Conservation (phyloP, 192 early-diverging fungal species). For the Hyaloraphidium curvatum region DNA sequence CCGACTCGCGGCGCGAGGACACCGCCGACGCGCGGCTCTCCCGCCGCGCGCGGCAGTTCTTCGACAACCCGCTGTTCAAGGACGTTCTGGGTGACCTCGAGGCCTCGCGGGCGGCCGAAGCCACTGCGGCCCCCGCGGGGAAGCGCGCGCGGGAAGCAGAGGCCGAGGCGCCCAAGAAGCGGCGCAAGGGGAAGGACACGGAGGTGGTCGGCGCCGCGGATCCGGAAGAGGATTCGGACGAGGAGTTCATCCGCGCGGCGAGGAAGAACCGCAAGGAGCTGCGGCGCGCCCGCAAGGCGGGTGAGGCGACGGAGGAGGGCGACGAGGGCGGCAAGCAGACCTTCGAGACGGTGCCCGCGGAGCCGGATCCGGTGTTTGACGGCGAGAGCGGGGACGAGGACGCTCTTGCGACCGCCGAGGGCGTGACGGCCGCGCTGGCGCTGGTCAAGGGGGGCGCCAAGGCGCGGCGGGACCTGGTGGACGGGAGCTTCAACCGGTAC, state of each 20-base stretch:
- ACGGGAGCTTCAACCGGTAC: constrained; percentile 80
- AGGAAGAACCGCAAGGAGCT: constrained; percentile 7
- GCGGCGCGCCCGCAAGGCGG: not conserved
- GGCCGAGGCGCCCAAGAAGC: constrained; percentile 8
- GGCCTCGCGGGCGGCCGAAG: constrained; percentile 1
- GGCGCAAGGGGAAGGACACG: constrained; percentile 14
- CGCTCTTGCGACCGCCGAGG: constrained; percentile 67
- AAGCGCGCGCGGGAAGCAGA: constrained; percentile 1
- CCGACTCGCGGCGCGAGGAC: too few species aligned
- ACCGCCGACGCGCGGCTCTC: constrained; percentile 27
- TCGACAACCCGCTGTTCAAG: constrained; percentile 87
- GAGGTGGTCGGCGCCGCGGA: constrained; percentile 1
- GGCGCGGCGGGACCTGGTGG: constrained; percentile 64
- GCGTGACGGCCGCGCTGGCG: constrained; percentile 72
- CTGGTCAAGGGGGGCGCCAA: constrained; percentile 62
- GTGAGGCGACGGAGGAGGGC: constrained; percentile 20
- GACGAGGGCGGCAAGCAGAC: constrained; percentile 33
- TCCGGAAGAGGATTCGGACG: constrained; percentile 14
- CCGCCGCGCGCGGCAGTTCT: constrained; percentile 77
- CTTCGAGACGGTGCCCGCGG: constrained; percentile 23
- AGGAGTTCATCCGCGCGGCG: constrained; percentile 14
- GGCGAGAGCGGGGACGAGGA: constrained; percentile 6
- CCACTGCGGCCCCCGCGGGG: not conserved
- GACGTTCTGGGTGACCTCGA: constrained; percentile 18
- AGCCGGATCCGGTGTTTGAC: constrained; percentile 7